Conservation (phyloP, 2,329 filamentous ascomycete genomes). For the Epichloe festucae region DNA sequence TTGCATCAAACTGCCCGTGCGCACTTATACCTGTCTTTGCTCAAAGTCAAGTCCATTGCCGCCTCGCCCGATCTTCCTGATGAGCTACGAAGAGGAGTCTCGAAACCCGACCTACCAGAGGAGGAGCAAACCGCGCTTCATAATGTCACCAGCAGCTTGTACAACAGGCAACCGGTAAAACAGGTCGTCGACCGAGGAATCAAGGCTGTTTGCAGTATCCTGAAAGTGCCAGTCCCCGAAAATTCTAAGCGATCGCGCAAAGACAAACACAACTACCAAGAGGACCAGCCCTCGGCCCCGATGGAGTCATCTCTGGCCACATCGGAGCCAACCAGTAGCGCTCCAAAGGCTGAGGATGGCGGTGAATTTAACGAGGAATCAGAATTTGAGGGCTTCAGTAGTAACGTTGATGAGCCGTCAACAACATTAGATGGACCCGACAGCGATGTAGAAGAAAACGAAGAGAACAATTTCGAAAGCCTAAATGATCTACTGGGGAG, state of each 20-base stretch:
- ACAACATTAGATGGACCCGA: slow-evolving; percentile 1
- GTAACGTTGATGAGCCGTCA: slow-evolving; percentile 14
- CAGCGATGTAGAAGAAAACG: slow-evolving; percentile 15
- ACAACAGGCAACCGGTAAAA: slow-evolving; percentile 37
- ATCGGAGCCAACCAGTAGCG: slow-evolving; percentile 5
- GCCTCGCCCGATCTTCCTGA: slow-evolving; percentile 37
- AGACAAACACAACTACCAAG: slow-evolving; percentile 19
- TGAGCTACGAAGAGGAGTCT: slow-evolving; percentile 30
- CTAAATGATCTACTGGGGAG: slow-evolving; percentile 33
- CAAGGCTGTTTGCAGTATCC: slow-evolving; percentile 32
- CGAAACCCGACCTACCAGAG: slow-evolving; percentile 37
- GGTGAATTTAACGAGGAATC: slow-evolving; percentile 16
- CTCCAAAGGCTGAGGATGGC: slow-evolving; percentile 7
- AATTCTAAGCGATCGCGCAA: slow-evolving; percentile 20
- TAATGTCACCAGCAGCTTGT: slow-evolving; percentile 47
- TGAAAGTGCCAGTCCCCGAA: slow-evolving; percentile 36
- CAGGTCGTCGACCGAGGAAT: slow-evolving; percentile 36
- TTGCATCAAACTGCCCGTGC: slow-evolving; percentile 43
- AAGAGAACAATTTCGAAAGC: slow-evolving; percentile 25
- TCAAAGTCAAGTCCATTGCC: slow-evolving; percentile 40
- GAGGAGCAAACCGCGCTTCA: slow-evolving; percentile 39
- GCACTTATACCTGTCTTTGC: slow-evolving; percentile 40
- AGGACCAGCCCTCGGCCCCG: slow-evolving; percentile 16
- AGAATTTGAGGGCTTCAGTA: slow-evolving; percentile 25
- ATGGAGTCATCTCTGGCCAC: neutral